phyloP scores from a whole-genome alignment of 2,329 filamentous ascomycete species.

The Pestalotiopsis sp. region DNA sequence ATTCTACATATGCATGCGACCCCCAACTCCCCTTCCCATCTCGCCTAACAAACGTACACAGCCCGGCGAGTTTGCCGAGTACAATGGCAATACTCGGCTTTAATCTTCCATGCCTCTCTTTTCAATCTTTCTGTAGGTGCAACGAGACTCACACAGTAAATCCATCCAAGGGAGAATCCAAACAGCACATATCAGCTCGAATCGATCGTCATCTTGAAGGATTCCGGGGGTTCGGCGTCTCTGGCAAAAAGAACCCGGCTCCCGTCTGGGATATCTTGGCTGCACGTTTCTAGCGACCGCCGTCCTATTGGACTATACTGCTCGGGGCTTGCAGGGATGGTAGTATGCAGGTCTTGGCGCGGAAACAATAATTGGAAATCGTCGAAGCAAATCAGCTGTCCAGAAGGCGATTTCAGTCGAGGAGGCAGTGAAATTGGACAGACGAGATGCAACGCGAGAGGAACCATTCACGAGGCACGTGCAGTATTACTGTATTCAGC shows the following conservation, averaged over 20 bases:
- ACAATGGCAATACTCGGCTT: too few relatives aligned
- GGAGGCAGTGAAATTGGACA: neutral
- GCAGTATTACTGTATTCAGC: conserved; percentile 4
- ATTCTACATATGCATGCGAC: too few relatives aligned
- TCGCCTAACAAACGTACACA: too few relatives aligned
- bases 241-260: neutral
- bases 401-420: too few relatives aligned
- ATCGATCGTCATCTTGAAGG: neutral
- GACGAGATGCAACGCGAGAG: neutral
- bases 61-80: too few relatives aligned
- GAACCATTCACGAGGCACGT: neutral
- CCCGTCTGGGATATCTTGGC: neutral
- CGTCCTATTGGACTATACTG: neutral
- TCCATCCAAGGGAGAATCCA: too few relatives aligned
- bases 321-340: neutral
- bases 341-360: neutral
- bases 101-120: too few relatives aligned
- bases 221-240: neutral
- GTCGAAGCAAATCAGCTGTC: too few relatives aligned
- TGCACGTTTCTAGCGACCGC: conserved; percentile 1
- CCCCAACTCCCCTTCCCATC: too few relatives aligned
- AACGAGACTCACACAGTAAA: too few relatives aligned
- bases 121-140: too few relatives aligned
- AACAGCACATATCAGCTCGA: too few relatives aligned
- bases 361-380: neutral